Evolutionary conservation across 352 stramenopile genomes (phyloP), one percentile per base, ranked within the genome.

Genomic region (Phytopythium vexans): DNA sequence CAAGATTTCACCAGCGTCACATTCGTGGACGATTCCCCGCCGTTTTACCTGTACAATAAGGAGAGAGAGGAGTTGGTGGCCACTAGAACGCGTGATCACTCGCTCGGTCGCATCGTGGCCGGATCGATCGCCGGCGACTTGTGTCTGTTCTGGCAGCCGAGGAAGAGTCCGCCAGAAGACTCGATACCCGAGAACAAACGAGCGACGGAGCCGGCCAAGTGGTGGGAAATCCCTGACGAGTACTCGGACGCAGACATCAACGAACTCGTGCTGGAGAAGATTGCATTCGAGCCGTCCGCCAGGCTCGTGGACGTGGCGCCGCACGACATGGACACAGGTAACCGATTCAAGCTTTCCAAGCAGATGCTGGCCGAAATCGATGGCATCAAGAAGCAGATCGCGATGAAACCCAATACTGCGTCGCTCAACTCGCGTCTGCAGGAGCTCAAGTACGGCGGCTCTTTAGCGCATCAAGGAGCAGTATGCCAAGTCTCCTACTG

Each of bases 211-310:
- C 77, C 77, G 9, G 71, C 68, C 3, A 88, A 88, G 42, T 90
- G 80, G 80, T 90, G 77, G 77, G 77, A 90, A 44, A 81, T 90
- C 37, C 77, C 80, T 1, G 77, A 86, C 16, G 74, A 81, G 49
- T 83, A 80, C 32, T 73, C 75, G 1, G 76, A 85, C 52, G 73
- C 64, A 4, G 73, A 88, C 41, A 80, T 88, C 45, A 82, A 82
- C 21, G 75, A 76, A 39, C 69, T 86, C 12, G 64, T 85, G 14
- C 51, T 88, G 2, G 74, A 90, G 47, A 79, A 79, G 44, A 70
- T 88, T 10, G 39, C 60, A 11, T 90, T 77, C 38, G 80, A 90
- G 39, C 67, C 75, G 6, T 83, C 64, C 3, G 80, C 64, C 8
- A 66, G 65, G 33, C 75, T 90, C 4, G 68, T 90, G 3, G 77